These are phyloP conservation scores for Taphrina deformans DNA, from an alignment of 1,139 yeast species.

Conservation along the genomic window DNA sequence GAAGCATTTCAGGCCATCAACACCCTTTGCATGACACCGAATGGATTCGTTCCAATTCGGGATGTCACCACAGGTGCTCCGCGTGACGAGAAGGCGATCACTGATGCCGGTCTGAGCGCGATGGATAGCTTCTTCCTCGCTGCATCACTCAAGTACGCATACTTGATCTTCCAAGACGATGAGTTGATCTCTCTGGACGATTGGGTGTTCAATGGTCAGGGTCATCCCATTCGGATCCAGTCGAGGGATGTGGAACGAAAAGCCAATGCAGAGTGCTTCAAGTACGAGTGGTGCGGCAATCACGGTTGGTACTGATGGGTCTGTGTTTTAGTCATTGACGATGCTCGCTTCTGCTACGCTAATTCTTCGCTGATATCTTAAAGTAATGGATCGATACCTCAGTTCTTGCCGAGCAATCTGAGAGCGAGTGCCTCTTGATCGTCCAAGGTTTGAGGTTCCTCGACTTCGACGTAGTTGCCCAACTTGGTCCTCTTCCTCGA, in stretches of 20 bases:
- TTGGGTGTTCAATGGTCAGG: slow-evolving; percentile 70
- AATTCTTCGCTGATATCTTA: background rate
- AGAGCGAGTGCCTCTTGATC: slow-evolving; percentile 31
- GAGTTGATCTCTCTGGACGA: slow-evolving; percentile 62
- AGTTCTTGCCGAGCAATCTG: slow-evolving; percentile 19
- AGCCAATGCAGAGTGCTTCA: slow-evolving; percentile 6
- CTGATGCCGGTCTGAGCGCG: slow-evolving; percentile 55
- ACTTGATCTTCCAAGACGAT: slow-evolving; percentile 71
- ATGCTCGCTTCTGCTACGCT: background rate
- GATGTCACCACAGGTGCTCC: slow-evolving; percentile 53
- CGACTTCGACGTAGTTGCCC: slow-evolving; percentile 26
- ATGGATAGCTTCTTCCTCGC: slow-evolving; percentile 93
- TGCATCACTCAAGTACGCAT: slow-evolving; percentile 84
- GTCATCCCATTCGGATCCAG: slow-evolving; percentile 13
- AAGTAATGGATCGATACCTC: background rate
- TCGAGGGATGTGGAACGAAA: background rate
- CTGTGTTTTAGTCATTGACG: no score
- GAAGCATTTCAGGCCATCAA: slow-evolving; percentile 73
- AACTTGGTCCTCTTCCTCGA: slow-evolving; percentile 19
- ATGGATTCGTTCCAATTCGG: slow-evolving; percentile 52
- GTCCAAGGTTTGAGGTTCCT: slow-evolving; percentile 24
- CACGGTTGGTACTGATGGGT: background rate
- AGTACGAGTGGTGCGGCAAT: slow-evolving; percentile 4
- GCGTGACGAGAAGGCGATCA: background rate
- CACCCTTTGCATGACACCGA: slow-evolving; percentile 53